Evolutionary conservation across 495 filamentous ascomycete species (phyloP).

Genomic region (Daldinia loculata): DNA sequence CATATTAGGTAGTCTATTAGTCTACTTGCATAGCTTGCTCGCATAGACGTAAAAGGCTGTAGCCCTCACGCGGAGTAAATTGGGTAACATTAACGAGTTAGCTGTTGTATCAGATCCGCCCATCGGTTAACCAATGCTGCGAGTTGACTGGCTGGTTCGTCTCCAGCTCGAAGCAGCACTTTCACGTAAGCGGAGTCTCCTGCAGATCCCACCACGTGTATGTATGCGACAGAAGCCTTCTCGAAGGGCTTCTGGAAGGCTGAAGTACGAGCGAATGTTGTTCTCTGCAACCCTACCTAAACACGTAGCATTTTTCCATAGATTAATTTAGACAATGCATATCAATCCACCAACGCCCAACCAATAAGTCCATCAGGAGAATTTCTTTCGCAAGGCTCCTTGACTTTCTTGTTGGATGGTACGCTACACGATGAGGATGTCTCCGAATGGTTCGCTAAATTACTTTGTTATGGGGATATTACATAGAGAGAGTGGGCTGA

Average conservation of each 20-base stretch:
- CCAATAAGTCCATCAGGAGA: constrained; percentile 8
- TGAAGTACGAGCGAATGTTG: constrained; percentile 12
- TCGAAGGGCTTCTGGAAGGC: constrained; percentile 38
- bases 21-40: constrained; percentile 4
- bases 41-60: constrained; percentile 4
- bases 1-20: constrained; percentile 6
- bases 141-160: constrained; percentile 28
- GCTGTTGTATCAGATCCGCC: constrained; percentile 34
- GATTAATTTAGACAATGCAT: constrained; percentile 31
- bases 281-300: constrained; percentile 31
- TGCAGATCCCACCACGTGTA: constrained; percentile 41
- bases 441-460: constrained; percentile 6
- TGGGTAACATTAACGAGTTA: constrained; percentile 27
- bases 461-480: not conserved
- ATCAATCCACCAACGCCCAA: not conserved
- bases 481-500: constrained; percentile 12
- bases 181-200: constrained; percentile 30
- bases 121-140: constrained; percentile 15
- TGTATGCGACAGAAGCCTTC: constrained; percentile 36
- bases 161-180: constrained; percentile 25
- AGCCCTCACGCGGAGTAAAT: not conserved
- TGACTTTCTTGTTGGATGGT: constrained; percentile 1
- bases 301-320: constrained; percentile 16
- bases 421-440: constrained; percentile 13
- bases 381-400: not conserved